Evolutionary conservation across 2,329 filamentous ascomycete genomes (phyloP).

Genomic region (Aspergillus fischeri): DNA sequence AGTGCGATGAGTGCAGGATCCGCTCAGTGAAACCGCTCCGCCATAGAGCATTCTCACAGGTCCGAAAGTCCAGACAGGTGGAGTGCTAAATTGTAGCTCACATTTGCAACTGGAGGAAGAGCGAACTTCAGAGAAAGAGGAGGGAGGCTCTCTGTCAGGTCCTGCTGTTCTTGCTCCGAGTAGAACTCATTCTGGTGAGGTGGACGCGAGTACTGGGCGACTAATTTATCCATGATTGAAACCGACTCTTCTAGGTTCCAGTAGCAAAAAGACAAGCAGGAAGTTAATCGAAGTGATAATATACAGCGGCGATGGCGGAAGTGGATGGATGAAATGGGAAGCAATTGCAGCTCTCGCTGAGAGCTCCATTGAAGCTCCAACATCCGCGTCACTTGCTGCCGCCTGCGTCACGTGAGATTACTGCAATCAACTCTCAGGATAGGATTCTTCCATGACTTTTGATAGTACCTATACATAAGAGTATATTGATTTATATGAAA

Average conservation of each 20-base stretch:
- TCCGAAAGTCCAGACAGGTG: not conserved
- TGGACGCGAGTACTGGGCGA: conserved; percentile 84
- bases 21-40: not conserved
- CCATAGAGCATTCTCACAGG: not conserved
- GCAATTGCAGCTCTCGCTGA: conserved; percentile 16
- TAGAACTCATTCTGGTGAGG: conserved; percentile 69
- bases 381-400: conserved; percentile 34
- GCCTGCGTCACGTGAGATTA: conserved; percentile 29
- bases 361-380: conserved; percentile 26
- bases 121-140: conserved; percentile 88
- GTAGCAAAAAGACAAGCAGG: not conserved
- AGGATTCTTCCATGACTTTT: not conserved
- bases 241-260: not conserved
- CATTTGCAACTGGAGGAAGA: conserved; percentile 86
- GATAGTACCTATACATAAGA: not conserved
- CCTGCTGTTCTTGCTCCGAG: conserved; percentile 68
- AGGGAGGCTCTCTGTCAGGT: conserved; percentile 66
- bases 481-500: not conserved
- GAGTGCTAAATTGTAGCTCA: conserved; percentile 43
- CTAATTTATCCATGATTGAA: conserved; percentile 77
- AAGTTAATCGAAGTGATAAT: conserved; percentile 1
- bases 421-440: not conserved
- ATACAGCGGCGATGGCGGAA: conserved; percentile 4
- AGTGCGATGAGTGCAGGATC: not conserved
- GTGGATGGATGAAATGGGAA: conserved; percentile 11